These are phyloP conservation scores for Mycena kentingensis DNA, from an alignment of 768 basidiomycete genomes.

Conservation along the genomic window DNA sequence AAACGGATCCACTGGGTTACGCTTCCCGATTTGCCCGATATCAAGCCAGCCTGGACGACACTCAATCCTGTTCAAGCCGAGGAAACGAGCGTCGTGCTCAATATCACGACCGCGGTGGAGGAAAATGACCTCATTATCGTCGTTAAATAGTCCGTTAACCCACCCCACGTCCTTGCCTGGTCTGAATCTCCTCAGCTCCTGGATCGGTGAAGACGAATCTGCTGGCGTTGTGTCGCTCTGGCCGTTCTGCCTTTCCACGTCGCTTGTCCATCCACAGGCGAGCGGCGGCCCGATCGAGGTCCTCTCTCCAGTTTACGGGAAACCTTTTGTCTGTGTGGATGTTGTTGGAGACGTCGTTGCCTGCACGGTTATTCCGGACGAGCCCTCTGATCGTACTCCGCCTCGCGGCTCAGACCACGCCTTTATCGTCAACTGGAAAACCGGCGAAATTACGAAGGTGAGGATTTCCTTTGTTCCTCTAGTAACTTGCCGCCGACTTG, in stretches of 20 bases:
- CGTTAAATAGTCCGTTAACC: conserved; percentile 14
- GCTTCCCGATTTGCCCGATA: conserved; percentile 5
- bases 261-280: conserved; percentile 38
- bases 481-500: background rate
- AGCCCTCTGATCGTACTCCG: conserved; percentile 12
- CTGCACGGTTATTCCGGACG: conserved; percentile 8
- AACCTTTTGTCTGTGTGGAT: conserved; percentile 42
- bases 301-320: conserved; percentile 23
- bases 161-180: background rate
- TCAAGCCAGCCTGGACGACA: conserved; percentile 4
- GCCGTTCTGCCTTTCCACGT: conserved; percentile 38
- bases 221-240: conserved; percentile 17
- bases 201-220: background rate
- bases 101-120: conserved; percentile 16
- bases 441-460: conserved; percentile 38
- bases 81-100: conserved; percentile 5
- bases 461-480: conserved; percentile 12
- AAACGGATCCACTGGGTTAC: conserved; percentile 8
- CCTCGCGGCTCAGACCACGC: conserved; percentile 30
- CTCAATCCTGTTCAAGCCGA: background rate
- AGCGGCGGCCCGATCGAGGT: conserved; percentile 34
- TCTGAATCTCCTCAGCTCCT: background rate
- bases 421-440: conserved; percentile 48
- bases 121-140: conserved; percentile 23
- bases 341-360: conserved; percentile 48